These are phyloP conservation scores for Malus hybrid DNA, from an alignment of 331 rosid genomes.

Conservation along the genomic window DNA sequence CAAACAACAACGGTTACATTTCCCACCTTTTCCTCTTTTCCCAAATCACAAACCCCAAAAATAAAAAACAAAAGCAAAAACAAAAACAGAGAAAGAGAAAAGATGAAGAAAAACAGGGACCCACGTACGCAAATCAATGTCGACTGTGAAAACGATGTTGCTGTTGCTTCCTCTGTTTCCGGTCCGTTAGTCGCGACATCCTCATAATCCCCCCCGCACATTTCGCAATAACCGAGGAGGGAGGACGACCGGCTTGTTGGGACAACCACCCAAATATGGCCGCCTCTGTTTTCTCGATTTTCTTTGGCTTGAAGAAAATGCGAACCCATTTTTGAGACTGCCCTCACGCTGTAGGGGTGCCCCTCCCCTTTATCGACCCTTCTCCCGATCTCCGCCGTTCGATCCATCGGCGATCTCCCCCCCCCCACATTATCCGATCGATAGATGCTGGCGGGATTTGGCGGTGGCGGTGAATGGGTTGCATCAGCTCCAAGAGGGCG, in stretches of 20 bases:
- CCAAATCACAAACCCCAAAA: slow-evolving; percentile 17
- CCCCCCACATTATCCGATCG: not conserved
- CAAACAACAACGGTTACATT: slow-evolving; percentile 35
- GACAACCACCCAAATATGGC: not conserved
- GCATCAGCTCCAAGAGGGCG: slow-evolving; percentile 68
- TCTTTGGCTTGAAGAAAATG: slow-evolving; percentile 1
- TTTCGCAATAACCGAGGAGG: slow-evolving; percentile 30
- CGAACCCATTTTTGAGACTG: not conserved
- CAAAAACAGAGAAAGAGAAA: not conserved
- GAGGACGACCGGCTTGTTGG: not conserved
- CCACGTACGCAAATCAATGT: slow-evolving; percentile 24
- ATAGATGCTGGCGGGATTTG: slow-evolving; percentile 32
- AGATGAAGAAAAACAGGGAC: slow-evolving; percentile 15
- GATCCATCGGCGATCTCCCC: not conserved
- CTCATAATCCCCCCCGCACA: slow-evolving; percentile 30
- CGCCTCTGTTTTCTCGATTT: slow-evolving; percentile 6
- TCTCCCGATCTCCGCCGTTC: slow-evolving; percentile 30
- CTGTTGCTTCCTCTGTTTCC: slow-evolving; percentile 34
- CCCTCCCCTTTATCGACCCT: slow-evolving; percentile 29
- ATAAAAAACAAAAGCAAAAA: not conserved
- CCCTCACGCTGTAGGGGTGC: slow-evolving; percentile 27
- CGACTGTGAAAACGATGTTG: not conserved
- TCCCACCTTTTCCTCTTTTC: slow-evolving; percentile 26
- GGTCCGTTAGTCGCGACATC: slow-evolving; percentile 36
- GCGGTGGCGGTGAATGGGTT: slow-evolving; percentile 66